These are phyloP conservation scores for Triangularia verruculosa DNA, from an alignment of 2,329 filamentous ascomycete species.

Conservation along the genomic window DNA sequence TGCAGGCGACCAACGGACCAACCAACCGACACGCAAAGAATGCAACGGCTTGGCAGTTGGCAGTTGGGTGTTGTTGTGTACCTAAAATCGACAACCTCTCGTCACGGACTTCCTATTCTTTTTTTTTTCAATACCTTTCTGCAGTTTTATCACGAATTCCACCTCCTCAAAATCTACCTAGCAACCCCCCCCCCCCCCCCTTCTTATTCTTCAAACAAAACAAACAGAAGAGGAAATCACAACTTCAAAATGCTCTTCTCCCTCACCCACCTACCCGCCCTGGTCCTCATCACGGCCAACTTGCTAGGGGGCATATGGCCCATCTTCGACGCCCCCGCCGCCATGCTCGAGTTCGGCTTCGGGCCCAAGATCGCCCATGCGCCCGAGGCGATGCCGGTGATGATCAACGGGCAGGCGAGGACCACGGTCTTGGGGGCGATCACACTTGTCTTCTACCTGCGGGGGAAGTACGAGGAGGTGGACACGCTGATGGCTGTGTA, in stretches of 20 bases:
- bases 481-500: constrained; percentile 29
- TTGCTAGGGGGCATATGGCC: constrained; percentile 30
- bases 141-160: too few species aligned
- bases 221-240: too few species aligned
- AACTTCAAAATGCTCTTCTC: background rate
- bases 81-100: too few species aligned
- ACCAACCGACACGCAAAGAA: too few species aligned
- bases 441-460: constrained; percentile 25
- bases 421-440: constrained; percentile 28
- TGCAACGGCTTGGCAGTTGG: too few species aligned
- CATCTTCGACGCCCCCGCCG: constrained; percentile 7
- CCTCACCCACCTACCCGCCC: background rate
- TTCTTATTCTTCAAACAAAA: too few species aligned
- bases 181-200: too few species aligned
- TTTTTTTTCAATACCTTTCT: too few species aligned
- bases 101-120: too few species aligned
- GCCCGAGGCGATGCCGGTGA: constrained; percentile 24
- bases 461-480: constrained; percentile 19
- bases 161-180: too few species aligned
- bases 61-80: too few species aligned
- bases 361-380: constrained; percentile 24
- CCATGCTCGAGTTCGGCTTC: constrained; percentile 31
- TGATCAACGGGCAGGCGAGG: constrained; percentile 25
- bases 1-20: too few species aligned
- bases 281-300: constrained; percentile 3